Conservation (phyloP, 1,139 yeast genomes). For the Spencermartinsiella ligniputridi region DNA sequence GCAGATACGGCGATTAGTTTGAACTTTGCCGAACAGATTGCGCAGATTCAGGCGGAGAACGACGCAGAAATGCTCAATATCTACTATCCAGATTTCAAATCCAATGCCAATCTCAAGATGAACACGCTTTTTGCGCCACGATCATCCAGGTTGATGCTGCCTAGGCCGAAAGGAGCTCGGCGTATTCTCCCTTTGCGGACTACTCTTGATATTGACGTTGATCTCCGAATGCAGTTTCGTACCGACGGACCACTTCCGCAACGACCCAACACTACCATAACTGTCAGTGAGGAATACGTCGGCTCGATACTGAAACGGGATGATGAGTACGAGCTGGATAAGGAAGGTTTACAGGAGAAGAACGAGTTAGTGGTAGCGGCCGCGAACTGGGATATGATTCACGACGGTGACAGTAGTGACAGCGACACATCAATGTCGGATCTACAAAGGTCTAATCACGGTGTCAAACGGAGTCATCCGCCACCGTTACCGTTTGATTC, state of each 20-base stretch:
- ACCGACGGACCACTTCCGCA: constrained; percentile 11
- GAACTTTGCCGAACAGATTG: background rate
- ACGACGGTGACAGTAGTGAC: constrained; percentile 32
- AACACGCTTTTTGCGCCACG: constrained; percentile 63
- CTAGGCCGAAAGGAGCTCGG: constrained; percentile 48
- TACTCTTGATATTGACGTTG: constrained; percentile 40
- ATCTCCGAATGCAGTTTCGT: constrained; percentile 32
- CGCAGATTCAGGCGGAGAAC: constrained; percentile 12
- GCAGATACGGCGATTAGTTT: background rate
- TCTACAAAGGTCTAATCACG: background rate
- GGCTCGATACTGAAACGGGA: constrained; percentile 2
- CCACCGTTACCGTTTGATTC: constrained; percentile 8
- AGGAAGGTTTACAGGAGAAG: constrained; percentile 22
- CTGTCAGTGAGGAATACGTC: constrained; percentile 9
- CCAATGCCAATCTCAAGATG: constrained; percentile 55
- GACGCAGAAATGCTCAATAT: constrained; percentile 29
- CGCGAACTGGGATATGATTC: constrained; percentile 67
- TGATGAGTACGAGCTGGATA: background rate
- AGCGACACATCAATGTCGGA: background rate
- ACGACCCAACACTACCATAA: constrained; percentile 11
- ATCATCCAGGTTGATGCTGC: constrained; percentile 50
- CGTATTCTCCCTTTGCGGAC: constrained; percentile 57
- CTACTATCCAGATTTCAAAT: constrained; percentile 62
- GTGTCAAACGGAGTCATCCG: constrained; percentile 13
- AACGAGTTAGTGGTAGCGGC: constrained; percentile 67